These are phyloP conservation scores for Chaetomium sp. DNA, from an alignment of 2,329 filamentous ascomycete species.

Conservation along the genomic window DNA sequence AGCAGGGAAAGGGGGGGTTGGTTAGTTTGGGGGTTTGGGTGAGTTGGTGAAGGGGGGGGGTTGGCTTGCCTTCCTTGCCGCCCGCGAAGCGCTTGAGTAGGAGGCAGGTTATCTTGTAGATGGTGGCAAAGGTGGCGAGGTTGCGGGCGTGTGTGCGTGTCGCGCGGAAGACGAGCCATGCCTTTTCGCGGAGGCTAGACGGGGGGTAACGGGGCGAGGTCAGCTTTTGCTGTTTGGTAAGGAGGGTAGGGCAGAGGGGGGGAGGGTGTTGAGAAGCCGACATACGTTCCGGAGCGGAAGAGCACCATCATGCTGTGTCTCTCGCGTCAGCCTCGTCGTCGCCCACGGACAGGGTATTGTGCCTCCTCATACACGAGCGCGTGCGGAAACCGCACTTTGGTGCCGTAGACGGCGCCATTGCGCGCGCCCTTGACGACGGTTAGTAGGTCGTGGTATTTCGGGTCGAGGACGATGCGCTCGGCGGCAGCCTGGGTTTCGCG, in stretches of 20 bases:
- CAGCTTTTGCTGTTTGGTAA: not conserved
- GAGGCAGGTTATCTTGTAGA: constrained; percentile 86
- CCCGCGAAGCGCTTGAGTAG: constrained; percentile 66
- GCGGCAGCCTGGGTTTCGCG: constrained; percentile 58
- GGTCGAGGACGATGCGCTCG: constrained; percentile 78
- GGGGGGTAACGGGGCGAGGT: not conserved
- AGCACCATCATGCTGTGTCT: constrained; percentile 83
- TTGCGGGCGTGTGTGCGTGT: constrained; percentile 90
- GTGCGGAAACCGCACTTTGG: constrained; percentile 97
- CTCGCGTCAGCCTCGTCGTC: constrained; percentile 11
- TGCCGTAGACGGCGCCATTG: constrained; percentile 95
- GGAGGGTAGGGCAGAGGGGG: not conserved
- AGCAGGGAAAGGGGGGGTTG: constrained; percentile 1
- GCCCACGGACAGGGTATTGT: not conserved
- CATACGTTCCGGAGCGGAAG: constrained; percentile 86
- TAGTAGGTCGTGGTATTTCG: constrained; percentile 80
- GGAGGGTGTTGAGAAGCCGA: constrained; percentile 27
- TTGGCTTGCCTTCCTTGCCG: constrained; percentile 58
- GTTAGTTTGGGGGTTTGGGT: constrained; percentile 14
- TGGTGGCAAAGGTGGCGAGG: constrained; percentile 83
- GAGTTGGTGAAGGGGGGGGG: not conserved
- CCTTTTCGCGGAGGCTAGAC: constrained; percentile 70
- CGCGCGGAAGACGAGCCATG: constrained; percentile 75
- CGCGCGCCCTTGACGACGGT: constrained; percentile 88
- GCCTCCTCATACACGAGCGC: constrained; percentile 70